These are phyloP conservation scores for Tremella fuciformis DNA, from an alignment of 768 basidiomycete genomes.

Conservation along the genomic window DNA sequence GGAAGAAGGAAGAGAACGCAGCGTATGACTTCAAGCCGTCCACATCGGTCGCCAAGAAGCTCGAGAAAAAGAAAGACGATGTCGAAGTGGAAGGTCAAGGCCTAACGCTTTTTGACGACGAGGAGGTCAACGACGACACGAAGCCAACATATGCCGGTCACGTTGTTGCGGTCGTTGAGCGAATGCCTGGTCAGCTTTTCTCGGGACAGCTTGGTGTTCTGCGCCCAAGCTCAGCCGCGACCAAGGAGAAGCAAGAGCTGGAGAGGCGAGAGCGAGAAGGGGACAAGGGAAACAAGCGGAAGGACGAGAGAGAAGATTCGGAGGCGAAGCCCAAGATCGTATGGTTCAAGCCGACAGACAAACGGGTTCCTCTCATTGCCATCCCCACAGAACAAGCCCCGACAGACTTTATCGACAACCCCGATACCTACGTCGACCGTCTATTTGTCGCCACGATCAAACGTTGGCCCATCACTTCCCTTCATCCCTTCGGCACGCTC, in stretches of 20 bases:
- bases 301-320: conserved; percentile 51
- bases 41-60: conserved; percentile 60
- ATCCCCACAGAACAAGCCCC: conserved; percentile 99
- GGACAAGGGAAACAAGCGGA: conserved; percentile 58
- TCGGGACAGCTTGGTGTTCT: conserved; percentile 93
- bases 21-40: conserved; percentile 75
- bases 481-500: conserved; percentile 97
- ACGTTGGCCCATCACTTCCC: conserved; percentile 84
- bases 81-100: conserved; percentile 99
- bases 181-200: conserved; percentile 98
- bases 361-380: conserved; percentile 95
- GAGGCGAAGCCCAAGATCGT: conserved; percentile 95
- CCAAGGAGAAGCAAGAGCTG: conserved; percentile 97
- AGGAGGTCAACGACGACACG: conserved; percentile 97
- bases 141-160: conserved; percentile 98
- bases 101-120: conserved; percentile 92
- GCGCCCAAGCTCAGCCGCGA: conserved; percentile 92
- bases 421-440: conserved; percentile 82
- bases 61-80: conserved; percentile 99
- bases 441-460: conserved; percentile 98
- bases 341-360: conserved; percentile 99
- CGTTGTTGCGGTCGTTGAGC: conserved; percentile 98
- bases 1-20: conserved; percentile 98
- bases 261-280: conserved; percentile 96
- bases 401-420: conserved; percentile 86